Evolutionary conservation across 768 basidiomycete species (phyloP), one percentile per base, ranked within the genome.

Genomic region (Boletus pseudo-olivaceus): DNA sequence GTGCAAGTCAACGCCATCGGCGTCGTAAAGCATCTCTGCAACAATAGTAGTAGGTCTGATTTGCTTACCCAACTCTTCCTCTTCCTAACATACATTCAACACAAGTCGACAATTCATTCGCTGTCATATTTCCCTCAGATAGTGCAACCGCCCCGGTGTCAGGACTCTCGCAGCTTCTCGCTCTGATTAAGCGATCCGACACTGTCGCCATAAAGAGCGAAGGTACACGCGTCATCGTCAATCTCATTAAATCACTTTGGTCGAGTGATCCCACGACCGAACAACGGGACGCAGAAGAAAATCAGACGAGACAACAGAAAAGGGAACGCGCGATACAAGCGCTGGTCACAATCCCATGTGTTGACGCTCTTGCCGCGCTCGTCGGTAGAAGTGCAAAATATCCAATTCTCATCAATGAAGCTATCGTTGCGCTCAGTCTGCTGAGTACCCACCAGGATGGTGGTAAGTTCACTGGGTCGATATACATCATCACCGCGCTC

Each of bases 1-100:
- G 84, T 98, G 1, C 96, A 98, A 69, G 76, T 93, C 7, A 85
- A 85, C 45, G 91, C 90, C 0, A 88, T 98, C 47, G 93, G 93
- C 1, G 80, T 93, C 8, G 82, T 87, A 17, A 99, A 98, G 70
- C 91, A 96, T 67, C 77, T 98, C 51, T 93, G 90, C 65, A 84
- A 81, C 59, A 81, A 80, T 35, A 86, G 82, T 65, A 76, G 92
- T 95, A 66, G 62, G 83, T 69, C 14, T 33, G 14, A 19, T 37
- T 44, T 12, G 0, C 37, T 38, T 40, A 19, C 49, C 12, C 32
- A 23, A 19, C 48, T 39, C 54, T 33, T 56, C 77, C 75, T 34
- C 73, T 77, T 51, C n/a, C 54, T 68, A 23, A 64, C 33, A 39
- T 34, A 27, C 17, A 35, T 38, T 44, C 14, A 11, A 45, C 41